Base-by-base conservation (phyloP, 305 asterid genomes). In the Andrographis paniculata region DNA sequence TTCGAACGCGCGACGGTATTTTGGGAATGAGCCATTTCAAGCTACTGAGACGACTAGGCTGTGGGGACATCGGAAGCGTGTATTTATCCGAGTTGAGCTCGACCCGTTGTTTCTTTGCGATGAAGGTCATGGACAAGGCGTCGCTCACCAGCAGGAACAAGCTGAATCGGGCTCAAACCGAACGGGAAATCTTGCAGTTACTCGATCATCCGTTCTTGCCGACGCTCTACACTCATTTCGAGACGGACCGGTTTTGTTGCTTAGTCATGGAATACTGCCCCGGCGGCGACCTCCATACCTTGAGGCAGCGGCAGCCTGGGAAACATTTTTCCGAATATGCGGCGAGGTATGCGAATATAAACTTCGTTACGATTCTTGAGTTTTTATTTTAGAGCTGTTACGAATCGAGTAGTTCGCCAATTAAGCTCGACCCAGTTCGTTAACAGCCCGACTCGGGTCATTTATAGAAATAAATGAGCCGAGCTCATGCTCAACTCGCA, bases 61-160 rank as follows among this genome's bases (percentile, higher is more conserved):
- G 94, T 72, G 96, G 99, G 49, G 96, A 87, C 68, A 87, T 83
- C 47, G 99, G 99, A 45, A 91, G 96, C 37, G 96, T 91, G 52
- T 86, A 91, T 64, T 82, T 91, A 15, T 86, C 99, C 18, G 96
- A 91, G 80, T 75, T 91, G 52, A 80, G 93, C 27, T 77, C 83
- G 11, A 91, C 95, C 6, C 73, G 76, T 54, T 80, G 99, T 65
- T 80, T 63, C 50, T 91, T 91, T 51, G 96, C 96, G 3, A 87
- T 91, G 99, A 91, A 91, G 73, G 99, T 91, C 6, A 91, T 91
- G 95, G 96, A 91, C 64, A 91, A 80, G 78, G 96, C 88, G 6
- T 91, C 96, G 1, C 94, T 91, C 60, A 96, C 94, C 23, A 79
- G 83, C 56, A 69, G 94, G 84, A 86, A 91, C 65, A 91, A 87